phyloP scores from a whole-genome alignment of 2,329 filamentous ascomycete species.

The Curvularia sp. region DNA sequence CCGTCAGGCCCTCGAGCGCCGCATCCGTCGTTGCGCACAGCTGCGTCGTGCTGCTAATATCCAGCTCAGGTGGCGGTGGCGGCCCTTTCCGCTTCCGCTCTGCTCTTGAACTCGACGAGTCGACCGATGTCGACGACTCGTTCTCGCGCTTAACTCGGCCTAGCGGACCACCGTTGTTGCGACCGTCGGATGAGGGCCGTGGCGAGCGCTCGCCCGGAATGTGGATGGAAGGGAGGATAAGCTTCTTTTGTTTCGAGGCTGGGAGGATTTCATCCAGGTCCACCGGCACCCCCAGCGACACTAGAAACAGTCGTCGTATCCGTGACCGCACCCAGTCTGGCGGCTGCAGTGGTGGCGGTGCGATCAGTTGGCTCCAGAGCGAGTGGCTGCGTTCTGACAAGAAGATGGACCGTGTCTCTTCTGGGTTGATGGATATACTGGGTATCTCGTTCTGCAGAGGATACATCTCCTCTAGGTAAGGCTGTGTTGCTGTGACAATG shows the following conservation, averaged over 20 bases:
- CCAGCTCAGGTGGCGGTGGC: constrained; percentile 75
- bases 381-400: constrained; percentile 86
- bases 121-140: constrained; percentile 49
- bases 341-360: constrained; percentile 90
- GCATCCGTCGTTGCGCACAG: constrained; percentile 85
- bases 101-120: constrained; percentile 47
- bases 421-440: constrained; percentile 50
- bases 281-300: constrained; percentile 93
- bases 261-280: constrained; percentile 97
- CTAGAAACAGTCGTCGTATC: constrained; percentile 91
- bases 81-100: constrained; percentile 63
- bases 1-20: constrained; percentile 79
- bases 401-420: constrained; percentile 55
- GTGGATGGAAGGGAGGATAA: constrained; percentile 82
- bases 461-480: constrained; percentile 69
- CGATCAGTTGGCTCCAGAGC: constrained; percentile 94
- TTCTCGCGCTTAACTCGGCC: constrained; percentile 52
- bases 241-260: constrained; percentile 96
- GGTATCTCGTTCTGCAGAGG: constrained; percentile 55
- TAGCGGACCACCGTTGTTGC: constrained; percentile 40
- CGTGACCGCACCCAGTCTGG: constrained; percentile 98
- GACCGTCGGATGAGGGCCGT: constrained; percentile 49
- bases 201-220: constrained; percentile 50
- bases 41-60: constrained; percentile 78
- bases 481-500: constrained; percentile 66